Evolutionary conservation across 305 asterid genomes (phyloP).

Genomic region (Andrographis paniculata): DNA sequence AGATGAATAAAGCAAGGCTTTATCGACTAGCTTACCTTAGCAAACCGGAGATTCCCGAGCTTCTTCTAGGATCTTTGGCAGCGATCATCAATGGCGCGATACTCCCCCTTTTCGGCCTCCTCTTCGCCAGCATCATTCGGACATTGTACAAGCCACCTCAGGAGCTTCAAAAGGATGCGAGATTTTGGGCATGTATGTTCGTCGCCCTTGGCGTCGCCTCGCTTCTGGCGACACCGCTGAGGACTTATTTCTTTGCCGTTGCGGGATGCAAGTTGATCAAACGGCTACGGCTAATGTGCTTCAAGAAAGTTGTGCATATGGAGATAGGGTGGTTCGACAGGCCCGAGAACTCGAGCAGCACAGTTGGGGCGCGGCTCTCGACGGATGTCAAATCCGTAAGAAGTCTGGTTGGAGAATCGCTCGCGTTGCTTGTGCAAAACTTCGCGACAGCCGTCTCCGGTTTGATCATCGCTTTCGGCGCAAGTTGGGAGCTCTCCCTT

Average conservation of each 20-base stretch:
- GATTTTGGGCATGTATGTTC: constrained; percentile 61
- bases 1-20: constrained; percentile 21
- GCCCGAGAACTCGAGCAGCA: constrained; percentile 45
- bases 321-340: constrained; percentile 42
- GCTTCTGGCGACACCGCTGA: constrained; percentile 39
- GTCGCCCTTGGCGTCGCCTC: constrained; percentile 47
- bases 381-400: constrained; percentile 52
- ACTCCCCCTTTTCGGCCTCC: constrained; percentile 52
- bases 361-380: constrained; percentile 43
- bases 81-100: constrained; percentile 51
- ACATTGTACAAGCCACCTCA: constrained; percentile 47
- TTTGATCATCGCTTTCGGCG: constrained; percentile 47
- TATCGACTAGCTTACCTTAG: constrained; percentile 50
- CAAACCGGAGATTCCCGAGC: constrained; percentile 44
- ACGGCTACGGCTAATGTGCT: constrained; percentile 58
- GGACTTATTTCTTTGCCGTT: constrained; percentile 42
- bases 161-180: constrained; percentile 42
- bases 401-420: constrained; percentile 50
- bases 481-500: constrained; percentile 63
- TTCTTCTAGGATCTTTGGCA: constrained; percentile 48
- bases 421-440: constrained; percentile 52
- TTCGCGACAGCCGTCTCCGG: constrained; percentile 47
- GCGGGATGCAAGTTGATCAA: constrained; percentile 47
- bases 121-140: constrained; percentile 41
- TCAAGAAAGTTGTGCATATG: constrained; percentile 47